Evolutionary conservation across 768 basidiomycete species (phyloP), one percentile per base, ranked within the genome.

Genomic region (Boletellus emodensis): DNA sequence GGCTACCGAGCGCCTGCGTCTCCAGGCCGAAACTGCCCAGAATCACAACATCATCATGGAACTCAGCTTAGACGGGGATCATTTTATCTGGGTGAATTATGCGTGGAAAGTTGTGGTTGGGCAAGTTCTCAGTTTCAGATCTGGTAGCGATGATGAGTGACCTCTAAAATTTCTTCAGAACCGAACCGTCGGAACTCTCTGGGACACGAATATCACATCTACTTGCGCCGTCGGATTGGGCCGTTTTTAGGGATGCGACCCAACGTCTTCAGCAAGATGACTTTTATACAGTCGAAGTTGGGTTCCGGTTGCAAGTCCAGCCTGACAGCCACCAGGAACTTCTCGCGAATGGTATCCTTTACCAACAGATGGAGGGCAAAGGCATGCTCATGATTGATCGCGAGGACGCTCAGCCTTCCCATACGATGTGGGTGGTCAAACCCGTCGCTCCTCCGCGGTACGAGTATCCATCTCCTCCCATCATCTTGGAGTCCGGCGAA

Each of bases 361-460:
- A 82, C 67, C 88, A 91, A 66, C 83, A 81, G 58, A 93, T 98
- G 86, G 94, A 97, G 62, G 96, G 90, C 28, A 95, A 95, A 65
- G 96, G 96, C 15, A 97, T 99, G 96, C 81, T 98, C 60, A 94
- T 98, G 85, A 80, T 90, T 52, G 94, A 97, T 73, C 84, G 94
- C 30, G 83, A 93, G 64, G 87, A 85, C 47, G 87, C 87, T 15
- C 80, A 82, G 52, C 84, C 92, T 13, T 90, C 93, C 14, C 96
- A 97, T 68, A 95, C 94, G 13, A 96, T 97, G 94, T 97, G 94
- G 94, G 93, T 95, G 40, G 82, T 94, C 68, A 92, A 87, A 65
- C 90, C 92, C 30, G 78, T 87, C 51, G 80, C 82, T 37, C 72
- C 83, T 43, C 81, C 89, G 46, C 83, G 84, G 46, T 83, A 79